phyloP scores from a whole-genome alignment of 129 eudicot genomes.

The Pseudognaphalium luteoalbum region DNA sequence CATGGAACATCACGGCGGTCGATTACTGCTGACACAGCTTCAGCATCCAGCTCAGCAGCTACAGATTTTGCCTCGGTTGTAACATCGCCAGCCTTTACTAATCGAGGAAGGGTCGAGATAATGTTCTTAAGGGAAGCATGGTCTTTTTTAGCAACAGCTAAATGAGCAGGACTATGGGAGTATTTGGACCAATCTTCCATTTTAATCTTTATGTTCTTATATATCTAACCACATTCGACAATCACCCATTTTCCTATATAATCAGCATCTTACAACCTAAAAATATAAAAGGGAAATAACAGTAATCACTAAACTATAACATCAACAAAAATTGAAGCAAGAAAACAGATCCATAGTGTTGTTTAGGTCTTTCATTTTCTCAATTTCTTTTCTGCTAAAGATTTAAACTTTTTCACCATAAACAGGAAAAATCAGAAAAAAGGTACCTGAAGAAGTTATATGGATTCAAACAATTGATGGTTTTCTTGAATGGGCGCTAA shows the following conservation, averaged over 20 bases:
- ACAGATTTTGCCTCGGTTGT: constrained; percentile 66
- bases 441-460: constrained; percentile 23
- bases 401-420: not conserved
- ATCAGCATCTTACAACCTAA: not conserved
- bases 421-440: not conserved
- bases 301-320: not conserved
- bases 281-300: not conserved
- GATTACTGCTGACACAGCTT: constrained; percentile 60
- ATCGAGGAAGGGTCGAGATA: constrained; percentile 51
- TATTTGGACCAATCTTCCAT: constrained; percentile 84
- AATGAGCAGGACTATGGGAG: constrained; percentile 75
- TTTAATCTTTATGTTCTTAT: constrained; percentile 11
- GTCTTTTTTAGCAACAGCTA: constrained; percentile 64
- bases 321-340: not conserved
- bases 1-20: constrained; percentile 89
- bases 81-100: constrained; percentile 84
- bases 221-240: not conserved
- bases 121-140: constrained; percentile 48
- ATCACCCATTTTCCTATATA: constrained; percentile 5
- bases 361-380: not conserved
- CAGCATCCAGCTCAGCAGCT: constrained; percentile 70
- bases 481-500: constrained; percentile 13
- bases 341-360: constrained; percentile 18
- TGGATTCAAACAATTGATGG: constrained; percentile 20
- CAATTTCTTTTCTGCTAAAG: constrained; percentile 1